Conservation (phyloP, 176 grass and related monocot genomes). For the Neostapfia colusana region DNA sequence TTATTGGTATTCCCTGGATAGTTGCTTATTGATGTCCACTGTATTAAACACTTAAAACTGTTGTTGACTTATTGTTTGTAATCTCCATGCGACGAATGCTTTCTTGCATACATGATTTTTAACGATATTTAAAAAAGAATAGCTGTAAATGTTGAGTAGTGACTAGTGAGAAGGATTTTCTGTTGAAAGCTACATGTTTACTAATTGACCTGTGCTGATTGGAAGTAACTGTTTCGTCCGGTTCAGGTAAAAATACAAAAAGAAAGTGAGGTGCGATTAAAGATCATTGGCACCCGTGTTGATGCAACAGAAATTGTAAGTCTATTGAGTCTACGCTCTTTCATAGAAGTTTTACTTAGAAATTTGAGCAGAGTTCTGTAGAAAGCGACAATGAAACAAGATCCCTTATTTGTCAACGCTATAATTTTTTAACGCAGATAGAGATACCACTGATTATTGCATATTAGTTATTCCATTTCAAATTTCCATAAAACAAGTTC, state of each 20-base stretch:
- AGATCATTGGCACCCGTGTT: slow-evolving; percentile 95
- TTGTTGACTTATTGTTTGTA: background rate
- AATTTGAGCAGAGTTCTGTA: background rate
- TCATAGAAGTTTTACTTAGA: background rate
- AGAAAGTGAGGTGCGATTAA: slow-evolving; percentile 90
- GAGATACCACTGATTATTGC: background rate
- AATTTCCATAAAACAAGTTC: background rate
- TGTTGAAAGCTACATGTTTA: slow-evolving; percentile 5
- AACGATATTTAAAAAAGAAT: background rate
- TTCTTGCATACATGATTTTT: slow-evolving; percentile 6
- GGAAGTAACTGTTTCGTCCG: background rate
- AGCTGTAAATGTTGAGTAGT: background rate
- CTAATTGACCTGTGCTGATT: background rate
- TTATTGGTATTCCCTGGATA: background rate
- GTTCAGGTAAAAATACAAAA: slow-evolving; percentile 97
- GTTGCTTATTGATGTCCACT: background rate
- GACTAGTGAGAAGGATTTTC: background rate
- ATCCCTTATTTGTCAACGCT: background rate
- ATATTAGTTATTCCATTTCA: background rate
- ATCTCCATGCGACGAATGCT: background rate
- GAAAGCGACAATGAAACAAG: background rate
- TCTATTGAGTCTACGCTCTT: slow-evolving; percentile 17
- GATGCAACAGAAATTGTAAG: slow-evolving; percentile 99
- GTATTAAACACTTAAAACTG: background rate
- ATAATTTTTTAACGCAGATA: background rate